Base-by-base conservation (phyloP, 1,139 yeast genomes). In the Candida tetrigidarum region DNA sequence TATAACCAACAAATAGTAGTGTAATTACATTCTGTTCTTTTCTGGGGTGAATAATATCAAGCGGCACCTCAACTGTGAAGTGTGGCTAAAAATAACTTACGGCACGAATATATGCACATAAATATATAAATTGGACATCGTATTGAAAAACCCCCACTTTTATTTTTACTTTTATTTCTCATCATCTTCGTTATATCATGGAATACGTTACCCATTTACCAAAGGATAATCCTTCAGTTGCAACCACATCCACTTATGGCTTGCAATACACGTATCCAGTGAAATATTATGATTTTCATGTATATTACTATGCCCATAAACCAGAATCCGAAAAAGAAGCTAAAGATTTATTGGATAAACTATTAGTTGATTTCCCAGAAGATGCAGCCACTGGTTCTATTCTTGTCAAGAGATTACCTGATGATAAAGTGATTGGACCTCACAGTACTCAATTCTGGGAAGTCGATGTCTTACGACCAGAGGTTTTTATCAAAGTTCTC, bases 371-470 rank as follows among this genome's bases (percentile, higher is more conserved):
- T 23, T 67, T 67, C 44, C 55, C 59, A 12, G 55, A 53, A 11
- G 64, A 62, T 2, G 53, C 60, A 2, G 48, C 51, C 22, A 55
- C 59, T 33, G 72, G 73, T 0, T 52, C 69, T 6, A 59, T 67
- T 16, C 57, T 67, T 5, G 69, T 67, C 14, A 67, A 67, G 50
- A 56, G 53, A 37, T 53, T 67, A 28, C 66, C 64, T 2, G 49
- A 54, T 43, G 64, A 57, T 28, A 55, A 50, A 20, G 56, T 63
- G 7, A 62, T 65, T 47, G 70, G 69, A 1, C 71, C 71, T 2
- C 71, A 66, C 46, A 48, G 60, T 3, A 60, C 65, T 5, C 69
- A 62, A 38, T 66, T 66, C 48, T 65, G 70, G 69, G 70, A 66
- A 45, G 71, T 58, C 5, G 71, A 66, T 42, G 69, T 66, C n/a